These are phyloP conservation scores for Schizochytrium sp. DNA, from an alignment of 108 stramenopile genomes.

Conservation along the genomic window DNA sequence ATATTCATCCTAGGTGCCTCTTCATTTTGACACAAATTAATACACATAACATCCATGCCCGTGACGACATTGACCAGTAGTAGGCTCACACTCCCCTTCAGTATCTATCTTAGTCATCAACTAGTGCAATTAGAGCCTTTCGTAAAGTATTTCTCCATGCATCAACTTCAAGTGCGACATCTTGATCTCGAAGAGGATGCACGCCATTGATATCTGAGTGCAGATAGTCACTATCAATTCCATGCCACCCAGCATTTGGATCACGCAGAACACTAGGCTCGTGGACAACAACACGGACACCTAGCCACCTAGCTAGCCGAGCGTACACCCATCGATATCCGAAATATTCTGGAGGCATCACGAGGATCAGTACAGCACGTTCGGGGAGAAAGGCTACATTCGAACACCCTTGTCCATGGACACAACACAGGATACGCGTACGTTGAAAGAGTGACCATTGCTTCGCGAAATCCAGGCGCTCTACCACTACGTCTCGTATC, in stretches of 20 bases:
- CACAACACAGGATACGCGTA: constrained; percentile 5
- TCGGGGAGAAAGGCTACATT: constrained; percentile 30
- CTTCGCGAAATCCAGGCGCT: neutral
- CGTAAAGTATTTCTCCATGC: neutral
- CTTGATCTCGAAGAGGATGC: neutral
- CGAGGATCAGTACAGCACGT: constrained; percentile 29
- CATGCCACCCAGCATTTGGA: neutral
- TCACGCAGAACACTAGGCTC: neutral
- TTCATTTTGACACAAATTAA: too few relatives aligned
- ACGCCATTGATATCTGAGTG: neutral
- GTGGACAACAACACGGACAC: constrained; percentile 21
- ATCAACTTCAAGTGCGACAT: neutral
- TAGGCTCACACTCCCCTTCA: too few relatives aligned
- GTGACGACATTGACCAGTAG: too few relatives aligned
- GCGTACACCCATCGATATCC: neutral
- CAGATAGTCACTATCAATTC: neutral
- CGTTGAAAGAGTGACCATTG: neutral
- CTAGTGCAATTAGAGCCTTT: too few relatives aligned
- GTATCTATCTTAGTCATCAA: too few relatives aligned
- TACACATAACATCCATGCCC: too few relatives aligned
- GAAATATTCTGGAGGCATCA: neutral
- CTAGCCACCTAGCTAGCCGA: neutral
- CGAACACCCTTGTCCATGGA: constrained; percentile 51
- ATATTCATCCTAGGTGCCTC: too few relatives aligned
- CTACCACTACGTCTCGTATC: neutral